Conservation (phyloP, 164 flowering plant genomes). For the Annona squamosa region DNA sequence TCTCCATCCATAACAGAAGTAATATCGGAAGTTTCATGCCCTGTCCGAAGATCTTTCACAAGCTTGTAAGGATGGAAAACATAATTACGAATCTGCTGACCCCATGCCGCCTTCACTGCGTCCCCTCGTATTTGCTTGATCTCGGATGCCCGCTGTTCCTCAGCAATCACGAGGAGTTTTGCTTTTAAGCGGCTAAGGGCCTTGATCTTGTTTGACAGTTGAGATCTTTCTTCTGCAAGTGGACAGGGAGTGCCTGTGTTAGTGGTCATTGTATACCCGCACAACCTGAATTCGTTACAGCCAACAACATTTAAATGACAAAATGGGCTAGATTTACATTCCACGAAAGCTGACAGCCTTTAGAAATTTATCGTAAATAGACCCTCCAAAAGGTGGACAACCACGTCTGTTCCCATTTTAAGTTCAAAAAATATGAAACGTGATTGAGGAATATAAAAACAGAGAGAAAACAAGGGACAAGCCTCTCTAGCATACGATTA, state of each 20-base stretch:
- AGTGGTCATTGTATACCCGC: not conserved
- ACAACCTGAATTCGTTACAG: not conserved
- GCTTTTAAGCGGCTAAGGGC: constrained; percentile 90
- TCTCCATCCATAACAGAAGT: constrained; percentile 98
- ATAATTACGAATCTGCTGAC: constrained; percentile 92
- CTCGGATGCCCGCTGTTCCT: constrained; percentile 93
- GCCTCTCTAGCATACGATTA: too few relatives aligned
- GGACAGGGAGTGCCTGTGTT: not conserved
- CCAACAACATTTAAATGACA: too few relatives aligned
- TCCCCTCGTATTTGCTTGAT: constrained; percentile 92
- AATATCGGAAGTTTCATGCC: constrained; percentile 72
- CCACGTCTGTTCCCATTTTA: too few relatives aligned
- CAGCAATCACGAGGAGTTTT: constrained; percentile 83
- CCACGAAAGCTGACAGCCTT: too few relatives aligned
- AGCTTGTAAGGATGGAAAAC: constrained; percentile 99
- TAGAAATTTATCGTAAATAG: too few relatives aligned
- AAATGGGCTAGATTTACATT: too few relatives aligned
- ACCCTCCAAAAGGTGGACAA: too few relatives aligned
- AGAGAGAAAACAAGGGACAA: too few relatives aligned
- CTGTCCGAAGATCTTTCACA: constrained; percentile 87
- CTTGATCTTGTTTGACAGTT: constrained; percentile 77
- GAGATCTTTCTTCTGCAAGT: constrained; percentile 85
- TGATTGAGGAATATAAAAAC: too few relatives aligned
- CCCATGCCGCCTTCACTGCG: constrained; percentile 96
- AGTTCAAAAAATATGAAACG: too few relatives aligned